These are phyloP conservation scores for Danielia oregonensis DNA, from an alignment of 805 yeast genomes.

Conservation along the genomic window DNA sequence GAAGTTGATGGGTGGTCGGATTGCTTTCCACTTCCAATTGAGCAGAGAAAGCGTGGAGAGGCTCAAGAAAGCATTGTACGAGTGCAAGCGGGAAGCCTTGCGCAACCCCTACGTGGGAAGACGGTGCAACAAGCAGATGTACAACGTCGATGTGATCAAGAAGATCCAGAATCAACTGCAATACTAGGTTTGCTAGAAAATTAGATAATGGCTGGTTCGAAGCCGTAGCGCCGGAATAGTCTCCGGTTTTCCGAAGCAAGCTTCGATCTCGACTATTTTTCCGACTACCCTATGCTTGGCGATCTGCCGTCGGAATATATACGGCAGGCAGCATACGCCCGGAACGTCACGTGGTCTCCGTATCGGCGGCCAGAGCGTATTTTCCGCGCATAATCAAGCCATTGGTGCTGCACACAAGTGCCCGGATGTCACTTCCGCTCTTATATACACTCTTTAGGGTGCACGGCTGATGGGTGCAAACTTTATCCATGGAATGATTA, in stretches of 20 bases:
- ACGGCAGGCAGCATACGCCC: too few species aligned
- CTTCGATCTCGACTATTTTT: too few species aligned
- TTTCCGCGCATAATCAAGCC: too few species aligned
- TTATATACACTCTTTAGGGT: neutral
- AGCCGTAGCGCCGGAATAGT: neutral
- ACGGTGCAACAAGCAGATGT: conserved; percentile 8
- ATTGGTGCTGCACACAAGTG: too few species aligned
- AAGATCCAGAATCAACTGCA: neutral
- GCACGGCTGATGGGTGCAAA: conserved; percentile 1
- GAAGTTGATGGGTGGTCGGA: conserved; percentile 65
- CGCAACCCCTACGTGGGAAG: conserved; percentile 41
- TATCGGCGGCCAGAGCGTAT: too few species aligned
- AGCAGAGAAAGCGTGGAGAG: conserved; percentile 28
- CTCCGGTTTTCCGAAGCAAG: neutral
- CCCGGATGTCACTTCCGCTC: conserved; percentile 1
- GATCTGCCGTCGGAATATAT: too few species aligned
- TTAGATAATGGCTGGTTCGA: neutral
- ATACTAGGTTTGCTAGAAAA: neutral
- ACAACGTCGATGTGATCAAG: conserved; percentile 7
- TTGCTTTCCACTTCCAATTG: conserved; percentile 69
- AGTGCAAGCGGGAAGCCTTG: conserved; percentile 52
- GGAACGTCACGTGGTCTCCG: too few species aligned
- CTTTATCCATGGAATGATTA: conserved; percentile 1
- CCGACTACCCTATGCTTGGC: too few species aligned
- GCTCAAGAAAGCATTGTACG: conserved; percentile 50